Conservation (phyloP, 495 filamentous ascomycete species). For the Wilcoxina mikolae region DNA sequence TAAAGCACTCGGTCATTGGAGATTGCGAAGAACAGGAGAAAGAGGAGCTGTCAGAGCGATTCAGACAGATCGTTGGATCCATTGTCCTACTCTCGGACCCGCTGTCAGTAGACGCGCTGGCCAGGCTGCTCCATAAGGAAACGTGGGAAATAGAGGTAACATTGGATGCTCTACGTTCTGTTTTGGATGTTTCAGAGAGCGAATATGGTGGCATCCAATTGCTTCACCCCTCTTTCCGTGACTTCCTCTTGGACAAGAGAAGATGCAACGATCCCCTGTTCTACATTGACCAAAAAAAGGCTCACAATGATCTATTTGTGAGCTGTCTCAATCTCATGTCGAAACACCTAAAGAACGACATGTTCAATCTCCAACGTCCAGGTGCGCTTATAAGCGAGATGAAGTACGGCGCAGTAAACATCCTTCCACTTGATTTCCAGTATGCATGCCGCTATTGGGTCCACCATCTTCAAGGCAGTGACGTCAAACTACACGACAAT, state of each 20-base stretch:
- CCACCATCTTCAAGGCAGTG: conserved; percentile 32
- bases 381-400: conserved; percentile 24
- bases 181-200: neutral
- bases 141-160: neutral
- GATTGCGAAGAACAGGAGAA: neutral
- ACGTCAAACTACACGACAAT: conserved; percentile 16
- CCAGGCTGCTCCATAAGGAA: neutral
- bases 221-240: conserved; percentile 28
- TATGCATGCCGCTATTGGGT: conserved; percentile 39
- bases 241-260: conserved; percentile 24
- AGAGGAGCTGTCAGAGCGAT: neutral
- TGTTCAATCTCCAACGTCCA: conserved; percentile 29
- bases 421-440: conserved; percentile 27
- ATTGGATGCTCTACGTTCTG: conserved; percentile 1
- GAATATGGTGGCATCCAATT: conserved; percentile 15
- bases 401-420: conserved; percentile 15
- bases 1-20: neutral
- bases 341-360: conserved; percentile 28
- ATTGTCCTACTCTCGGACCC: conserved; percentile 5
- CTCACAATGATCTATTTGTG: conserved; percentile 10
- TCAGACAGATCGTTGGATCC: conserved; percentile 4
- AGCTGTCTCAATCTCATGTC: conserved; percentile 30
- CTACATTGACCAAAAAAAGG: conserved; percentile 24
- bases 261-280: conserved; percentile 19
- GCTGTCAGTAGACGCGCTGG: neutral